Base-by-base conservation (phyloP, 441 rosid species). In the Adansonia grandidieri region DNA sequence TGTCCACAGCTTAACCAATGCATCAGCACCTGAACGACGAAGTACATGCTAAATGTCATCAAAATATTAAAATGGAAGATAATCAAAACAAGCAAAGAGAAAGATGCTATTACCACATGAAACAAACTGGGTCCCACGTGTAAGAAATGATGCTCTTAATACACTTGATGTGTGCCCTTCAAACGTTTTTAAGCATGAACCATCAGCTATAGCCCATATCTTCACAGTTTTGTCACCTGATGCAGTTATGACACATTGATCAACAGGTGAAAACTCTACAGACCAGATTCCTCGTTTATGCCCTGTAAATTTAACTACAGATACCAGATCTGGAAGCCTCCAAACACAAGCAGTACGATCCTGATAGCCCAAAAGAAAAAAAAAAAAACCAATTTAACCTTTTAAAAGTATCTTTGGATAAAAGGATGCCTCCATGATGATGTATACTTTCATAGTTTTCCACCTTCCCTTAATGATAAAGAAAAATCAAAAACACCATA, bases 101-200 rank as follows among this genome's bases (percentile, higher is more conserved):
- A 10, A 66, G 77, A 79, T 20, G 76, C 72, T 80, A 81, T 87
- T 91, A 96, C 98, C 98, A 80, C 92, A 92, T 61, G 98, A 94
- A 86, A 96, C 91, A 84, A 94, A 87, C 73, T 96, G 99, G 42
- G 89, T 85, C 80, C 99, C 99, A 60, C 94, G 95, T 74, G 95
- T 89, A 65, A 94, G 87, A 86, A 94, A 96, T 24, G 97, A 91
- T 78, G 91, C 99, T 82, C 90, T 90, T 75, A 96, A 87, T 57
- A 96, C 98, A 85, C 93, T 91, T 80, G 97, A 87, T 77, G 96
- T 88, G 80, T 96, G 98, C 51, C 99, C 99, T 91, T 96, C 99
- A 63, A 96, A 94, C 77, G 99, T 96, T 87, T 88, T 96, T 79
- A 94, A 87, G 90, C 99, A 96, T 53, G 97, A 94, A 71, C 99